A percentile compares a stretch with the other conserved stretches of the same genome.
These are phyloP conservation scores for Sclerotinia spermophila DNA, from an alignment of 2,329 filamentous ascomycete species.

Conservation along the genomic window DNA sequence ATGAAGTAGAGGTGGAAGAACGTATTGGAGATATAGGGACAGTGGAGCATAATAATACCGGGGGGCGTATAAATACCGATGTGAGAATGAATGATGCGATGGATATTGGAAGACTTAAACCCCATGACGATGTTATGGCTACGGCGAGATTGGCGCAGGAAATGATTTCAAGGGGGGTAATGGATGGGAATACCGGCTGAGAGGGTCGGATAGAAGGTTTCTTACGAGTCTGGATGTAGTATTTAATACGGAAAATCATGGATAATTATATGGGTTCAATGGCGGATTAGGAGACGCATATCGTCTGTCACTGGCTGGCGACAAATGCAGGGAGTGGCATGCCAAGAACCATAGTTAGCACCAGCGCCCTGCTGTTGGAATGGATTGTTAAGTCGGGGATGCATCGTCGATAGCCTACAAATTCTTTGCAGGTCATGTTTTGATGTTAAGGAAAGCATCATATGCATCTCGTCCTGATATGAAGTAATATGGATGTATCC, in stretches of 20 bases:
- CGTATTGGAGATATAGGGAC: background rate
- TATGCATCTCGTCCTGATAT: background rate
- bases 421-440: background rate
- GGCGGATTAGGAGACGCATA: background rate
- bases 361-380: background rate
- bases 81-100: background rate
- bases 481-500: background rate
- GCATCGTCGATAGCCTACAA: background rate
- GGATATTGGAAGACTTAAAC: background rate
- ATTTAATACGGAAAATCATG: background rate
- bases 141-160: conserved; percentile 9
- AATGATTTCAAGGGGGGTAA: conserved; percentile 1
- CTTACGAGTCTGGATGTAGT: background rate
- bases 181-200: background rate
- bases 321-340: background rate
- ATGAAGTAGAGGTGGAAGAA: conserved; percentile 26
- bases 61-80: background rate
- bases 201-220: background rate
- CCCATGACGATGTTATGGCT: conserved; percentile 4
- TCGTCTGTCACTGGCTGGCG: background rate
- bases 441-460: background rate
- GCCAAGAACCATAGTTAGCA: background rate
- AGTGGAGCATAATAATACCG: conserved; percentile 12
- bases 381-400: background rate
- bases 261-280: background rate